phyloP scores from a whole-genome alignment of 495 filamentous ascomycete genomes.

The Aeminium ludgeri region DNA sequence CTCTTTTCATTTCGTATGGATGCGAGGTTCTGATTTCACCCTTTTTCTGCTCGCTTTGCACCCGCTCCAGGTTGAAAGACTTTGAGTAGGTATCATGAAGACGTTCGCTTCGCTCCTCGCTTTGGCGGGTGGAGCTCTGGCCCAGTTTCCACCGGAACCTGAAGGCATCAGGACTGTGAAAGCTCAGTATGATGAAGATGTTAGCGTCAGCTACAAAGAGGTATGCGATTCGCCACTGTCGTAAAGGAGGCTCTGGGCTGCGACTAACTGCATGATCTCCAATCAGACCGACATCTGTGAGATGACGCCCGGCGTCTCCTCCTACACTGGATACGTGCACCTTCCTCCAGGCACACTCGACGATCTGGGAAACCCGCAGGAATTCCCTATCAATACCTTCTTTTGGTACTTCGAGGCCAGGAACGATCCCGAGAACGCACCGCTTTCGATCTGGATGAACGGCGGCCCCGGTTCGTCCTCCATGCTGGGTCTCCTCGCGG shows the following conservation, averaged over 20 bases:
- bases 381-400: constrained; percentile 56
- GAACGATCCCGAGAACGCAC: constrained; percentile 37
- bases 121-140: not conserved
- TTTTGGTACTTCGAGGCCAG: constrained; percentile 63
- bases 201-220: constrained; percentile 49
- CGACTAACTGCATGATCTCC: constrained; percentile 2
- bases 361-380: constrained; percentile 28
- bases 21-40: not conserved
- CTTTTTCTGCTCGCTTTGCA: not conserved
- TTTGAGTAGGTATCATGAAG: not conserved
- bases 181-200: constrained; percentile 40
- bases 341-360: constrained; percentile 33
- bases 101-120: not conserved
- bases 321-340: constrained; percentile 26
- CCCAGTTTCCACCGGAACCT: constrained; percentile 40
- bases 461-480: constrained; percentile 26
- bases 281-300: constrained; percentile 20
- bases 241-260: not conserved
- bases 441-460: constrained; percentile 51
- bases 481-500: constrained; percentile 15
- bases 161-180: constrained; percentile 37
- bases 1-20: not conserved
- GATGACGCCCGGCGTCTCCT: constrained; percentile 8
- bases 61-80: not conserved
- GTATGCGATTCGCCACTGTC: constrained; percentile 21